Conservation (phyloP, 371 early-diverging fungal species). For the Syncephalastrum racemosum region DNA sequence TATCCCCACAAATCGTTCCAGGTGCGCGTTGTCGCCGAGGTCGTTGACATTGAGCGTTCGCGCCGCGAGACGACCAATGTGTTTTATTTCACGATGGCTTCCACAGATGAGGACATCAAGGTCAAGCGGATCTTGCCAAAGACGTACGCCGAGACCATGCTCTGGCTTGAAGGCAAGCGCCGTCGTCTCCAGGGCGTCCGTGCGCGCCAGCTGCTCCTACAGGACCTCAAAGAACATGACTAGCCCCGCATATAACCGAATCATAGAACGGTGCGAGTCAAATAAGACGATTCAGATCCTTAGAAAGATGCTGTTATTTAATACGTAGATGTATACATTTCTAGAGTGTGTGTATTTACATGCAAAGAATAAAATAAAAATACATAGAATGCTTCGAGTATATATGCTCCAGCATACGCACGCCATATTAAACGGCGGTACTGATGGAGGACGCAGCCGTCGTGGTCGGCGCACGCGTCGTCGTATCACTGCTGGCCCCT, state of each 20-base stretch:
- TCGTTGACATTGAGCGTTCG: conserved; percentile 65
- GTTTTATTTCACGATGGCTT: conserved; percentile 82
- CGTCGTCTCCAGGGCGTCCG: conserved; percentile 13
- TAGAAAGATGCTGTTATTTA: no score
- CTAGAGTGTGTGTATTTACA: no score
- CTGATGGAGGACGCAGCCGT: no score
- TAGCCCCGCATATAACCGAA: background rate
- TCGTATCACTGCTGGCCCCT: no score
- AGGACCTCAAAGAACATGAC: conserved; percentile 6
- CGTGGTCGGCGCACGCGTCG: no score
- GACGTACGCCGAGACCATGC: conserved; percentile 78
- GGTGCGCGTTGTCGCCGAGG: conserved; percentile 76
- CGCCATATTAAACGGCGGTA: no score
- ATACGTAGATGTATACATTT: no score
- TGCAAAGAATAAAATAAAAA: no score
- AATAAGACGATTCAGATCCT: no score
- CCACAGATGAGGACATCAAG: conserved; percentile 19
- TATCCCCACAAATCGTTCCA: conserved; percentile 62
- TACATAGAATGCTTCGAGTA: no score
- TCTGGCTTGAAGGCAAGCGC: conserved; percentile 71
- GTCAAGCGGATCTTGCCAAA: conserved; percentile 54
- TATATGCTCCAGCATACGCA: no score
- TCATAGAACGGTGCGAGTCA: no score
- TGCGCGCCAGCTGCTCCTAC: conserved; percentile 13
- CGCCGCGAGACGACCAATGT: conserved; percentile 71